A percentile compares a stretch with the other conserved stretches of the same genome.
Conservation (phyloP, 2,329 filamentous ascomycete genomes). For the Neurospora sp. region DNA sequence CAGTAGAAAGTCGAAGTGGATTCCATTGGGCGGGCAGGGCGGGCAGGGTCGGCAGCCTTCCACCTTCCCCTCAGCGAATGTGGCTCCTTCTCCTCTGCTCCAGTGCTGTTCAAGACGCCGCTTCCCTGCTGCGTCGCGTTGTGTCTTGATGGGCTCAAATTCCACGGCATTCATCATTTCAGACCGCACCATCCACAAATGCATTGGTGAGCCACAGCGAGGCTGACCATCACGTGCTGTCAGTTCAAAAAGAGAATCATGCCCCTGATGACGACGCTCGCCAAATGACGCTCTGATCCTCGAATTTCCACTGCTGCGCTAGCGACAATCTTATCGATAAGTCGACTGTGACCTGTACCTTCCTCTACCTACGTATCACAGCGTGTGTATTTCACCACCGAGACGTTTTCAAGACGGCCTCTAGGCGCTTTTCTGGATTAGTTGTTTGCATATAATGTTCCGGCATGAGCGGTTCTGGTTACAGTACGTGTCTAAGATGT, state of each 20-base stretch:
- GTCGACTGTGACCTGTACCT: not conserved
- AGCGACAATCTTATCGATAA: not conserved
- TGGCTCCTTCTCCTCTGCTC: not conserved
- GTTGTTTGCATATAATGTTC: not conserved
- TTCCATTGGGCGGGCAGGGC: not conserved
- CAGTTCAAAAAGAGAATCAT: not conserved
- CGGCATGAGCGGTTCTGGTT: not conserved
- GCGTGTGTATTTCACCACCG: not conserved
- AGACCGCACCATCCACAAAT: not conserved
- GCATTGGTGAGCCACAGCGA: slow-evolving; percentile 5
- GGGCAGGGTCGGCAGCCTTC: not conserved
- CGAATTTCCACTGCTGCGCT: not conserved
- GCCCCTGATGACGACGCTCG: not conserved
- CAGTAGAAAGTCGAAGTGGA: not conserved
- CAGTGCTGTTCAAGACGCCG: not conserved
- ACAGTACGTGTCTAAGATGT: not conserved
- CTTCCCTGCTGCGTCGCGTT: not conserved
- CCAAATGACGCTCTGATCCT: not conserved
- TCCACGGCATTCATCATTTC: not conserved
- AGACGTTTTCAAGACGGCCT: not conserved
- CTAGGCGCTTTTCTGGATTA: not conserved
- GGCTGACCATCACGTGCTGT: slow-evolving; percentile 2
- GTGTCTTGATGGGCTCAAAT: not conserved
- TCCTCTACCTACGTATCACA: not conserved
- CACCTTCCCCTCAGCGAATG: not conserved